Conservation (phyloP, 2,329 filamentous ascomycete species). For the Hymenoscyphus repandus region DNA sequence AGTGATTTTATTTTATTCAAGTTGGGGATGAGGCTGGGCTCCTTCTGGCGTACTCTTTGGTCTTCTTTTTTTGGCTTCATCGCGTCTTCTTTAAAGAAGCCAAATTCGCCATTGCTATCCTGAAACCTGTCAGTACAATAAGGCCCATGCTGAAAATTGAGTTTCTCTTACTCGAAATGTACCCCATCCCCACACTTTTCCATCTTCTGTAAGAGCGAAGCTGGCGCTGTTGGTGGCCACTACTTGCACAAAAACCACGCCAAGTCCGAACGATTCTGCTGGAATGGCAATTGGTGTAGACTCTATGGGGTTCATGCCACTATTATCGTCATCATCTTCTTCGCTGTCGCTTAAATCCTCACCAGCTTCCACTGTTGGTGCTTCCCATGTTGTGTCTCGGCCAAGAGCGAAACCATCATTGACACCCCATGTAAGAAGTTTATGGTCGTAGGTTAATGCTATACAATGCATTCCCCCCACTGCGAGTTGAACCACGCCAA, state of each 20-base stretch:
- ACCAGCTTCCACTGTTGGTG: constrained; percentile 50
- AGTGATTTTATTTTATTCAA: constrained; percentile 50
- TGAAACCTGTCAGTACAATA: constrained; percentile 25
- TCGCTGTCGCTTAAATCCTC: constrained; percentile 33
- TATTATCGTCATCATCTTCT: constrained; percentile 39
- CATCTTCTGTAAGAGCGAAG: constrained; percentile 69
- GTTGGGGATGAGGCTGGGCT: constrained; percentile 44
- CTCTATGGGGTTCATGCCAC: constrained; percentile 56
- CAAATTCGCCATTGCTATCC: constrained; percentile 58
- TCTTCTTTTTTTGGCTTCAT: constrained; percentile 16
- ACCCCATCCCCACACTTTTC: constrained; percentile 78
- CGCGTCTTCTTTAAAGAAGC: constrained; percentile 35
- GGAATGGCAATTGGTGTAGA: constrained; percentile 48
- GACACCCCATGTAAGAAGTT: constrained; percentile 79
- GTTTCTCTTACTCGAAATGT: constrained; percentile 59
- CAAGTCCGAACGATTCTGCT: constrained; percentile 46
- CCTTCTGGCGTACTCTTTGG: constrained; percentile 10
- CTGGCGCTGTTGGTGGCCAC: constrained; percentile 69
- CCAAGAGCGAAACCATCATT: constrained; percentile 80
- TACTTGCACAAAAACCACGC: constrained; percentile 60
- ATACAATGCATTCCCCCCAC: constrained; percentile 78
- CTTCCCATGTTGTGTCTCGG: constrained; percentile 65
- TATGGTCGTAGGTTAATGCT: constrained; percentile 72
- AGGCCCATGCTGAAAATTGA: not conserved
- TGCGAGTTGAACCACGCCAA: constrained; percentile 68